Evolutionary conservation across 768 basidiomycete species (phyloP).

Genomic region (Mrakia hoshinonis): DNA sequence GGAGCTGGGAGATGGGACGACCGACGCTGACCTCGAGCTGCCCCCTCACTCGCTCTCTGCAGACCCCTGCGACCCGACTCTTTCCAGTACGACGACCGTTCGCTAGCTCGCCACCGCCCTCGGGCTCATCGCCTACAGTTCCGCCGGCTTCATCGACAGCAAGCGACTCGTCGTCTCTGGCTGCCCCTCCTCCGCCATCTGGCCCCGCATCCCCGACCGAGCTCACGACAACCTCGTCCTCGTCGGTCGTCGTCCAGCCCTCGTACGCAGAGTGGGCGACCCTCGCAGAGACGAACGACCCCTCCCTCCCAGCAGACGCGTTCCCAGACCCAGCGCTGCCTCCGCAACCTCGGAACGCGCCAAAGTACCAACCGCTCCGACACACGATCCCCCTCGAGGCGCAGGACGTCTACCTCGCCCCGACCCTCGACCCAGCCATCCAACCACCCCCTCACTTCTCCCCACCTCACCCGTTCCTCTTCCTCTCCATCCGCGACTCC

Average conservation of each 20-base stretch:
- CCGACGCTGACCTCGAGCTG: too few species aligned
- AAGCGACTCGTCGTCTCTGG: not conserved
- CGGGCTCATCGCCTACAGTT: too few species aligned
- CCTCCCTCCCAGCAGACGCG: not conserved
- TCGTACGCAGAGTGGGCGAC: not conserved
- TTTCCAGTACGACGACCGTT: too few species aligned
- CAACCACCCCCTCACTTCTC: constrained; percentile 7
- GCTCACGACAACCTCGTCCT: not conserved
- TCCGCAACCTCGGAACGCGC: not conserved
- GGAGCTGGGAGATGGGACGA: too few species aligned
- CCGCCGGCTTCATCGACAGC: not conserved
- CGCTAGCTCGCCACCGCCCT: too few species aligned
- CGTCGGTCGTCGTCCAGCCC: too few species aligned
- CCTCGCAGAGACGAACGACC: not conserved
- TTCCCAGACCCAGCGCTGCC: not conserved
- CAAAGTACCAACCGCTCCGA: constrained; percentile 5
- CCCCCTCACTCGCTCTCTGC: too few species aligned
- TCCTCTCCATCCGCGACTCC: constrained; percentile 16
- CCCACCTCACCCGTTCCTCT: constrained; percentile 20
- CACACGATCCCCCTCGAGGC: not conserved
- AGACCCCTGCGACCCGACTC: too few species aligned
- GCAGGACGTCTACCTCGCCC: constrained; percentile 8
- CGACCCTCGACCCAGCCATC: not conserved
- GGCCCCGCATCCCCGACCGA: not conserved
- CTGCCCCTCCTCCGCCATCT: not conserved